Evolutionary conservation across 805 yeast genomes (phyloP), one percentile per base, ranked within the genome.

Genomic region (Teunomyces stri): DNA sequence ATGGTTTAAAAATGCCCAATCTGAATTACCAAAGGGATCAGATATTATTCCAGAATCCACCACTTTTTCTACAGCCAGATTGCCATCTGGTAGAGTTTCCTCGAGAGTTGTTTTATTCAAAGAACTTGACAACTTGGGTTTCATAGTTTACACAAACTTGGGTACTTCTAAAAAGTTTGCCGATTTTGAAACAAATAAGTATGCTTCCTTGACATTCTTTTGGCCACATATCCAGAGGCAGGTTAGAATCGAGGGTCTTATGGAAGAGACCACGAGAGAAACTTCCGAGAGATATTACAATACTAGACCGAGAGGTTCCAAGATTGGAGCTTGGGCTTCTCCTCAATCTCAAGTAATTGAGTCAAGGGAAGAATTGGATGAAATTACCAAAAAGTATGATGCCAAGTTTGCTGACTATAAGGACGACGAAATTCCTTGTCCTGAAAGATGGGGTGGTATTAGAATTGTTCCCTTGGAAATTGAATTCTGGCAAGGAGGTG

Each of bases 401-500:
- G 68, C 76, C 46, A 75, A 81, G 61, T 89, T 88, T 52, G 79
- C 81, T 52, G 82, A 76, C 35, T 64, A 68, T 36, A 57, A 58
- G 10, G 85, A 78, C 44, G 80, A 80, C 30, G 82, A 83, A 33
- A 81, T 94, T 38, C 95, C 96, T 25, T 86, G 96, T 53, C 99
- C 99, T 12, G 91, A 87, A 30, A 85, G 73, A 63, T 94, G 99
- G 99, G 99, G 98, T 46, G 99, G 99, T 0, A 63, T 94, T 43
- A 78, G 96, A 60, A 76, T 94, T 13, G 82, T 86, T 36, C 99
- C 99, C 4, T 69, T 88, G 40, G 96, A 89, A 61, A 79, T 92
- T 54, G 99, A 94, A 69, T 94, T 92, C 62, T 94, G 98, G 97
- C 99, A 94, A 70, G 99, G 99, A 13, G 82, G 99, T 53, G 75